Evolutionary conservation across 2,329 filamentous ascomycete genomes (phyloP).

Genomic region (Scortechinia acanthostroma): DNA sequence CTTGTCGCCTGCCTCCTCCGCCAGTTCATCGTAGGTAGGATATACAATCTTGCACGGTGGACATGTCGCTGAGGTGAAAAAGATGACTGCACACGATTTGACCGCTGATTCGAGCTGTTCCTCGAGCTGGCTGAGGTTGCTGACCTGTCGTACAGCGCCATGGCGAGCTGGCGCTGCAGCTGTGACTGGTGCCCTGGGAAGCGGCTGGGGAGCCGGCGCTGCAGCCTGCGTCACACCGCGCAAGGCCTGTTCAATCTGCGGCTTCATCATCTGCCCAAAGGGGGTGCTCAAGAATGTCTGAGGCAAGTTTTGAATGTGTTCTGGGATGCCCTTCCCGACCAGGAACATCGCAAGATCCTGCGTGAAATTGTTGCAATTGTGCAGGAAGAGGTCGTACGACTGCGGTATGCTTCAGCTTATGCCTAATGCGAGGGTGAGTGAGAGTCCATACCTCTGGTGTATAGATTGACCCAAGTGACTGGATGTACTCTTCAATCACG

Average conservation of each 20-base stretch:
- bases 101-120: conserved; percentile 48
- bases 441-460: conserved; percentile 56
- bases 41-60: conserved; percentile 78
- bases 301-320: conserved; percentile 78
- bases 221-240: conserved; percentile 45
- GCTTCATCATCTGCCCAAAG: conserved; percentile 64
- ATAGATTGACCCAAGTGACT: conserved; percentile 76
- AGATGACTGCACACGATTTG: conserved; percentile 70
- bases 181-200: too few relatives aligned
- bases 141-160: conserved; percentile 50
- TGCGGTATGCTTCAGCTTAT: conserved; percentile 19
- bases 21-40: conserved; percentile 73
- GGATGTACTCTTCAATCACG: conserved; percentile 78
- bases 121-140: conserved; percentile 51
- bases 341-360: conserved; percentile 88
- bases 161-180: conserved; percentile 17
- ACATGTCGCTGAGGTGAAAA: conserved; percentile 87
- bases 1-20: conserved; percentile 62
- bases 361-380: conserved; percentile 98
- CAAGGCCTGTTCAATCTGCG: conserved; percentile 59
- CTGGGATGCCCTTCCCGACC: conserved; percentile 79
- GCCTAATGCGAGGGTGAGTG: background rate
- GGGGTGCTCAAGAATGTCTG: conserved; percentile 65
- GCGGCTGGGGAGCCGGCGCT: conserved; percentile 8
- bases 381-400: conserved; percentile 81